Evolutionary conservation across 2,329 filamentous ascomycete genomes (phyloP).

Genomic region (Spiromastix sp.): DNA sequence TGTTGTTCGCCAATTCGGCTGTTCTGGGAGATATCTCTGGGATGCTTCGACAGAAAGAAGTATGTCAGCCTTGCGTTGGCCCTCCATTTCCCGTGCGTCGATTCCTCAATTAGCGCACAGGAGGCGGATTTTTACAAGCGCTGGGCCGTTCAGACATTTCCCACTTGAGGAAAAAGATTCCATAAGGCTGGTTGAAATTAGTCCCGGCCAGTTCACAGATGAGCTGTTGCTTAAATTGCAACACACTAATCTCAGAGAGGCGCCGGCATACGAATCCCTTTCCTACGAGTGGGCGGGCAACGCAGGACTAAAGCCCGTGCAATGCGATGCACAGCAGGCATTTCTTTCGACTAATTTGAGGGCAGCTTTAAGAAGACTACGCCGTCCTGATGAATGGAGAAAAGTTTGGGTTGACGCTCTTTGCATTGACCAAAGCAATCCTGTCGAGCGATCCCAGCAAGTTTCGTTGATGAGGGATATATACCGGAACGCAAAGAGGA

Average conservation of each 20-base stretch:
- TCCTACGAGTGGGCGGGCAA: conserved; percentile 7
- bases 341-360: conserved; percentile 5
- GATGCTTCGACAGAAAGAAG: too few relatives aligned
- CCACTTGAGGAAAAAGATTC: neutral
- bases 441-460: conserved; percentile 10
- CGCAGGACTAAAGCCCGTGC: neutral
- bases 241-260: neutral
- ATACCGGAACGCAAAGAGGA: conserved; percentile 7
- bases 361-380: conserved; percentile 2
- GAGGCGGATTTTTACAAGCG: neutral
- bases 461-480: conserved; percentile 11
- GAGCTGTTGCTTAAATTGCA: conserved; percentile 1
- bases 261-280: conserved; percentile 5
- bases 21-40: too few relatives aligned
- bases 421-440: conserved; percentile 11
- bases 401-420: conserved; percentile 12
- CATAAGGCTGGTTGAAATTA: conserved; percentile 4
- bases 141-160: neutral
- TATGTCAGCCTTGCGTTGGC: too few relatives aligned
- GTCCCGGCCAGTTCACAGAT: conserved; percentile 1
- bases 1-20: too few relatives aligned
- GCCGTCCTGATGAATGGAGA: conserved; percentile 1
- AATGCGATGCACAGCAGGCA: conserved; percentile 1
- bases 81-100: too few relatives aligned
- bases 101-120: too few relatives aligned